Evolutionary conservation across 2,329 filamentous ascomycete species (phyloP), one percentile per base, ranked within the genome.

Genomic region (Chaetoscypha palmicola): DNA sequence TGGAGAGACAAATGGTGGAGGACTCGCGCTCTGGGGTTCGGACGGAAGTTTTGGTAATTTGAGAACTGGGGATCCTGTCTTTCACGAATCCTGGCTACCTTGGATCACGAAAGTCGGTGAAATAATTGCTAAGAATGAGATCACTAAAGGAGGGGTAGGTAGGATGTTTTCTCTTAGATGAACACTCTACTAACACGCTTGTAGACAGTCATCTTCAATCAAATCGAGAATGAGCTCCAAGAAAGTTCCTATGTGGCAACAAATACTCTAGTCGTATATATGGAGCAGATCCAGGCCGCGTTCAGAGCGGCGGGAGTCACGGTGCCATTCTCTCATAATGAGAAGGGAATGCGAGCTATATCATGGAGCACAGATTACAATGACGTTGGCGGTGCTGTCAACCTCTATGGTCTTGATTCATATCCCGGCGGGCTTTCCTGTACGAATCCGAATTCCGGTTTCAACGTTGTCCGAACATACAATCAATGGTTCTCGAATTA

Each of bases 401-500:
- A 76, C 47, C 52, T 73, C 5, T 73, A 73, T 38, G 70, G 68
- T 1, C 50, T 73, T 1, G 70, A 72, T 48, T 64, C 58, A 30
- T 73, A 72, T 43, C 67, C 69, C 0, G 68, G 67, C 20, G 68
- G 72, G 0, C 51, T 71, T 8, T 70, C 68, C 5, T 76, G 73
- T 54, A 72, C 68, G 1, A 72, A 76, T 41, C 63, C 63, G 1
- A 59, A 70, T 34, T 60, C 63, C 5, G 73, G 71, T 1, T 76
- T 74, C 52, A 69, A 62, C 21, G 57, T 76, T 1, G 65, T 73
- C 2, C 66, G 72, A 20, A 74, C 66, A 4, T 79, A 77, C 51
- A 71, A 72, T 47, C 68, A 76, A 49, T 77, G 73, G 71, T 78
- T 78, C 49, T 64, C 68, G n/a, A 70, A 73, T 31, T 74, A 74